Evolutionary conservation across 495 filamentous ascomycete genomes (phyloP).

Genomic region (Xylaria nigripes): DNA sequence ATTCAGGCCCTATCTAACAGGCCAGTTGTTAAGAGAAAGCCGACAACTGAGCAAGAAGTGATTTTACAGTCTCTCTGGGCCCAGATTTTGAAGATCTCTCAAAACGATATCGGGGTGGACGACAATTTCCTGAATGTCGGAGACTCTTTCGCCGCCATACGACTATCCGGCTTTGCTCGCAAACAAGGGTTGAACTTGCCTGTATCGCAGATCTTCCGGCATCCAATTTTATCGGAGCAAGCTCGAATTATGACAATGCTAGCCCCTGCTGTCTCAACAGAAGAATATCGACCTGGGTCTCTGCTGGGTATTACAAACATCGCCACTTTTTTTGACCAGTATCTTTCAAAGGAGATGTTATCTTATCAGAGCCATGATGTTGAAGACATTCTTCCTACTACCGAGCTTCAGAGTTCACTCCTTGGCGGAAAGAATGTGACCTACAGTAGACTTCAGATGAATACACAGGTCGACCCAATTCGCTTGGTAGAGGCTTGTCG

Average conservation of each 20-base stretch:
- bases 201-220: not conserved
- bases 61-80: conserved; percentile 12
- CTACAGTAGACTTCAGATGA: not conserved
- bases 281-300: not conserved
- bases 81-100: conserved; percentile 7
- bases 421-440: not conserved
- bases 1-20: not conserved
- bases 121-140: conserved; percentile 50
- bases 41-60: not conserved
- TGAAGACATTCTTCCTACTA: conserved; percentile 3
- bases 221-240: not conserved
- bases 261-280: not conserved
- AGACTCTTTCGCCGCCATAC: conserved; percentile 56
- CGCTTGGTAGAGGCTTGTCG: not conserved
- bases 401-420: not conserved
- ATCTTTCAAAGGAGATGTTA: not conserved
- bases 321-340: not conserved
- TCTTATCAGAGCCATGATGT: not conserved
- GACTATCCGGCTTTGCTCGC: conserved; percentile 43
- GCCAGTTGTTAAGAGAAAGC: not conserved
- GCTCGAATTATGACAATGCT: not conserved
- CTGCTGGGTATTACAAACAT: not conserved
- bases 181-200: conserved; percentile 12
- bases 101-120: conserved; percentile 31
- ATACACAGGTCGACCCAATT: not conserved